phyloP scores from a whole-genome alignment of 2,329 filamentous ascomycete genomes.

The Aspergillus cejpii region DNA sequence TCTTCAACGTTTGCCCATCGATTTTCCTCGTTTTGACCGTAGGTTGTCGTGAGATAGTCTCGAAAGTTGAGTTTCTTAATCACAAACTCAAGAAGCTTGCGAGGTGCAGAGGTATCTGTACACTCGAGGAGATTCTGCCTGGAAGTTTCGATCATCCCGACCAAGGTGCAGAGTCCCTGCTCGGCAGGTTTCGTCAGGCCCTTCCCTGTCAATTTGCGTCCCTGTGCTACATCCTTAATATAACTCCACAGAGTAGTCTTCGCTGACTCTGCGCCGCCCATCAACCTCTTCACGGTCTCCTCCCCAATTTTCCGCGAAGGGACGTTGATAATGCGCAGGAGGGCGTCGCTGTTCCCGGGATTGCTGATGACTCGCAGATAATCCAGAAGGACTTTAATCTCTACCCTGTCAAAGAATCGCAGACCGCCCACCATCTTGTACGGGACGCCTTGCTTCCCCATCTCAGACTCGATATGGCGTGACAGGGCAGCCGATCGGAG shows the following conservation, averaged over 20 bases:
- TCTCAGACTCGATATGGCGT: conserved; percentile 72
- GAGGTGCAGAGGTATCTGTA: conserved; percentile 35
- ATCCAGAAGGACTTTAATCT: conserved; percentile 80
- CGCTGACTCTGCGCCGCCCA: conserved; percentile 67
- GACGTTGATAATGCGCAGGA: conserved; percentile 76
- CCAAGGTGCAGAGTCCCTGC: conserved; percentile 53
- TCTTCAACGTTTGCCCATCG: conserved; percentile 88
- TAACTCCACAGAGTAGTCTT: conserved; percentile 69
- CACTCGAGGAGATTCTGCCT: conserved; percentile 49
- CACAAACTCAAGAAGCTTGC: conserved; percentile 51
- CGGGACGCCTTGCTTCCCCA: conserved; percentile 73
- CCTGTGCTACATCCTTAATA: conserved; percentile 55
- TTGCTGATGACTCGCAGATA: conserved; percentile 82
- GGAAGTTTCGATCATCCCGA: conserved; percentile 54
- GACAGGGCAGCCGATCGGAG: conserved; percentile 80
- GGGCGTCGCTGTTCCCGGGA: conserved; percentile 77
- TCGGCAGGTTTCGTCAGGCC: conserved; percentile 51
- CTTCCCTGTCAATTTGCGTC: conserved; percentile 45
- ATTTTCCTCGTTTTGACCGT: conserved; percentile 67
- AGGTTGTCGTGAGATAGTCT: conserved; percentile 63
- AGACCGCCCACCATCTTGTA: conserved; percentile 90
- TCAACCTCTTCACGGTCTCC: conserved; percentile 62
- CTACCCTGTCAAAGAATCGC: conserved; percentile 84
- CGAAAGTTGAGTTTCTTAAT: conserved; percentile 63
- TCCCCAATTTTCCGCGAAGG: conserved; percentile 78